Conservation (phyloP, 2,329 filamentous ascomycete species). For the Alternaria consortialis region DNA sequence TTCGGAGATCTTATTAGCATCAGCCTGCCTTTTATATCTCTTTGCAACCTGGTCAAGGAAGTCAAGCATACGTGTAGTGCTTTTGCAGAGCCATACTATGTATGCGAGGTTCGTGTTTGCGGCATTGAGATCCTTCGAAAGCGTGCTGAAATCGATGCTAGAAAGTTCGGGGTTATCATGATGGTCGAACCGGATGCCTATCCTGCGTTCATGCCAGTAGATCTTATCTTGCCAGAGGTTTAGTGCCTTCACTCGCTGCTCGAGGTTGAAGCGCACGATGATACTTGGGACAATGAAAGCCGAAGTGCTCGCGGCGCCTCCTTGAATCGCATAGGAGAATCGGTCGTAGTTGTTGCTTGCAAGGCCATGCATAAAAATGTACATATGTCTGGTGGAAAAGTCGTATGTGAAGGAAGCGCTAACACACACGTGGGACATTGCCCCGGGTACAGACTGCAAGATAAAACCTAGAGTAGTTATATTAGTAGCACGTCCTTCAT, state of each 20-base stretch:
- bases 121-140: slow-evolving; percentile 18
- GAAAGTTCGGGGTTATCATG: not conserved
- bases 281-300: slow-evolving; percentile 23
- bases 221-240: slow-evolving; percentile 16
- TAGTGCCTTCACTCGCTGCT: not conserved
- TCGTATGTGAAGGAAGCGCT: slow-evolving; percentile 30
- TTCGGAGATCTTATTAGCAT: slow-evolving; percentile 1
- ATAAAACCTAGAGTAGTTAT: not conserved
- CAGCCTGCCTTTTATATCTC: slow-evolving; percentile 14
- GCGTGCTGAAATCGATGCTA: slow-evolving; percentile 14
- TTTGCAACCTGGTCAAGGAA: slow-evolving; percentile 25
- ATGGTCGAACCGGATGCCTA: slow-evolving; percentile 20
- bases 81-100: slow-evolving; percentile 12
- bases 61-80: slow-evolving; percentile 8
- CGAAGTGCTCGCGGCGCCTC: not conserved
- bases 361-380: slow-evolving; percentile 27
- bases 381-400: slow-evolving; percentile 24
- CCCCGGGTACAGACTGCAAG: slow-evolving; percentile 14
- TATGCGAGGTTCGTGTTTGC: slow-evolving; percentile 17
- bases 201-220: slow-evolving; percentile 8
- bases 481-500: not conserved
- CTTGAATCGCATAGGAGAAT: not conserved
- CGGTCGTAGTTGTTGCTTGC: slow-evolving; percentile 2
- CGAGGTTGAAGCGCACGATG: slow-evolving; percentile 18
- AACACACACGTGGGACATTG: not conserved